Evolutionary conservation across 768 basidiomycete genomes (phyloP), one percentile per base, ranked within the genome.

Genomic region (Phlebiopsis gigantea): DNA sequence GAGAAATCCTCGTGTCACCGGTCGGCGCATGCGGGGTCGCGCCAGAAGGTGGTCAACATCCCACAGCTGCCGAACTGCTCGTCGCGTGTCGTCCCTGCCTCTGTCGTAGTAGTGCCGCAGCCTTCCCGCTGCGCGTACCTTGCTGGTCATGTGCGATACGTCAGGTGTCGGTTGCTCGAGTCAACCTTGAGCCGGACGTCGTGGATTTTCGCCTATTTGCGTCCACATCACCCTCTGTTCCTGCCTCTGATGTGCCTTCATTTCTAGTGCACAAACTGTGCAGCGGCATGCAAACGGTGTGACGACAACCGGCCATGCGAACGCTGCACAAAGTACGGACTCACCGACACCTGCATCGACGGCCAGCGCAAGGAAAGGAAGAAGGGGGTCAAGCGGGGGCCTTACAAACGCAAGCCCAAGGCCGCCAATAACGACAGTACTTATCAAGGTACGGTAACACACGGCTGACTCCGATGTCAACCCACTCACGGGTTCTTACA

Each of bases 291-390:
- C 66, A 82, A 82, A 66, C 76, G 80, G 21, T 82, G 80, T 49
- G 80, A 82, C 61, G 80, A 83, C 31, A 69, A 71, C 5, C 79
- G 84, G 44, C 84, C 84, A 1, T 87, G 84, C 67, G 78, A 80
- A 53, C 77, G 84, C 26, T 87, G 84, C 61, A 65, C 78, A 58
- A 85, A 84, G 67, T 85, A 85, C 62, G 83, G 82, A 2, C 73
- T 84, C 30, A 75, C 77, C 12, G 74, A 78, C 25, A 69, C 74
- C n/a, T 87, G 84, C 61, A 61, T 77, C 2, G 84, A 87, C 61
- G 83, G 84, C 1, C 71, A 77, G 17, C 72, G 85, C 59, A 87
- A 87, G 65, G 84, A 85, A 66, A 76, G 85, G 56, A 83, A 84
- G 63, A 81, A 79, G 48, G 80, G 80, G 25, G 73, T 81, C 58